Evolutionary conservation across 495 filamentous ascomycete genomes (phyloP), one percentile per base, ranked within the genome.

Genomic region (Penicillium roqueforti): DNA sequence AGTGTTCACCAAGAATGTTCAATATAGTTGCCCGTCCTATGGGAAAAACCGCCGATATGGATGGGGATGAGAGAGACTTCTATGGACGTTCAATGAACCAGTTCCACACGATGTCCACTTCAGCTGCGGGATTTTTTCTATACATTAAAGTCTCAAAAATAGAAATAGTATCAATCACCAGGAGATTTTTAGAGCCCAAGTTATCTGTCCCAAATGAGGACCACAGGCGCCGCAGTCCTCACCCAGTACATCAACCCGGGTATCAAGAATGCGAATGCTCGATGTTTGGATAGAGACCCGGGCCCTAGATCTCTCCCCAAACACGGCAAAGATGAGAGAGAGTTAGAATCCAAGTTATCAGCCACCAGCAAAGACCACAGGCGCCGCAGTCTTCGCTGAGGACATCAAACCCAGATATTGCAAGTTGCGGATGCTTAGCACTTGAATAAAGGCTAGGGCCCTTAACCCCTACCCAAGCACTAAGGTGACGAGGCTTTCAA

Each of bases 61-160:
- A 49, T 22, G 13, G 22, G 45, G 46, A 38, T 49, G 46, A 49
- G 32, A 49, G 46, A 49, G 31, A 38, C 13, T 10, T 49, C n/a
- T 32, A 38, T 8, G 16, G 41, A 44, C 6, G 11, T 25, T 10
- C 22, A 43, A 25, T 45, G 42, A 18, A 19, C 26, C 26, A 42
- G n/a, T 45, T 26, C 25, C 42, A 45, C 25, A 29, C 42, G 25
- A 31, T 13, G 26, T 13, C 13, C 1, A 43, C 20, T 42, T 42
- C 22, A 25, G 40, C 22, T 4, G 11, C 2, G 22, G 5, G 2
- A n/a, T 43, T 26, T 43, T 10, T 13, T 45, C 20, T 22, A 25
- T 1, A 20, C 19, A 41, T 41, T 9, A 2, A 45, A 16, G 14
- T 26, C 25, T 26, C 22, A 31, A 18, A 20, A 20, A 47, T 18